Conservation (phyloP, 164 flowering plant species). For the Nymphaea thermarum region DNA sequence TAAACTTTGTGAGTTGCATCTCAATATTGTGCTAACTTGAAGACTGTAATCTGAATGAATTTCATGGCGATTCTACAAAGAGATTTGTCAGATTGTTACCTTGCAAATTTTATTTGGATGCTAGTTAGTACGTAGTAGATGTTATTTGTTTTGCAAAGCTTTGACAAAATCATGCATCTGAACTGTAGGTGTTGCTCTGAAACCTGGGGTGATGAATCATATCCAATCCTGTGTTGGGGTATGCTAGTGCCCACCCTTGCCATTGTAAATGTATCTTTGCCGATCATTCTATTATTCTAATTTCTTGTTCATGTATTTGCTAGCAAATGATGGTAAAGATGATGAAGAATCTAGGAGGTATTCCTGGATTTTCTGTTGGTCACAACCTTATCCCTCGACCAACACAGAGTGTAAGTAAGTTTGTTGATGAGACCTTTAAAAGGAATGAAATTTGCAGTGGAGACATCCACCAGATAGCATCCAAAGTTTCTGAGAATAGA, state of each 20-base stretch:
- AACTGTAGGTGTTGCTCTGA: slow-evolving; percentile 71
- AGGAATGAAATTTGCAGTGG: slow-evolving; percentile 20
- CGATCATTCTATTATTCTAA: not conserved
- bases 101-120: not conserved
- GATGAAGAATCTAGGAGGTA: slow-evolving; percentile 50
- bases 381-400: slow-evolving; percentile 40
- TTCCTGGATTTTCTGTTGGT: slow-evolving; percentile 28
- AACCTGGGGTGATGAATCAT: slow-evolving; percentile 61
- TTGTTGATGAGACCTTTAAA: slow-evolving; percentile 17
- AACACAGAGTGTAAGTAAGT: slow-evolving; percentile 26
- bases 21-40: too few relatives aligned
- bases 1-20: too few relatives aligned
- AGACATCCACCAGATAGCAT: slow-evolving; percentile 20
- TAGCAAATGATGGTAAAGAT: slow-evolving; percentile 47
- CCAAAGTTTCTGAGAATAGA: slow-evolving; percentile 16
- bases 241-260: slow-evolving; percentile 6
- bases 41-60: too few relatives aligned
- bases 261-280: too few relatives aligned
- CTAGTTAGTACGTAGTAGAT: too few relatives aligned
- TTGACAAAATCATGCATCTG: slow-evolving; percentile 1
- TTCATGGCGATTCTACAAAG: too few relatives aligned
- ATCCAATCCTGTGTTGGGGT: slow-evolving; percentile 49
- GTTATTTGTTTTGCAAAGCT: not conserved
- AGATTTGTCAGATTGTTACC: not conserved
- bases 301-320: slow-evolving; percentile 6